phyloP scores from a whole-genome alignment of 2,329 filamentous ascomycete genomes.

The Diaporthe longicolla region DNA sequence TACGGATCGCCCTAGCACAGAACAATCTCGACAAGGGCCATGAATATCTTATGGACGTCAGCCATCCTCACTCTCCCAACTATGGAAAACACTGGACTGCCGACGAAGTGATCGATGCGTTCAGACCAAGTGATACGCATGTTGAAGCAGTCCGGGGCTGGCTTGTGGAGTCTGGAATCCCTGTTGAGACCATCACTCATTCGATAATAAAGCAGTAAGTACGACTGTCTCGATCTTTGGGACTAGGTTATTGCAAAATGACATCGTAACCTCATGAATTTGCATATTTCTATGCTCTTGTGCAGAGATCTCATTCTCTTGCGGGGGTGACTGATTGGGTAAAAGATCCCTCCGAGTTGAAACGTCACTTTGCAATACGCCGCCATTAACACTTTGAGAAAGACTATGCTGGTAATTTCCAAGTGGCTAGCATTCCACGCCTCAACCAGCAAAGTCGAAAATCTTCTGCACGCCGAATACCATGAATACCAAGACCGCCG shows the following conservation, averaged over 20 bases:
- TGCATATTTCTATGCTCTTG: too few relatives aligned
- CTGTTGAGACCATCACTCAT: constrained; percentile 31
- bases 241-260: background rate
- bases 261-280: background rate
- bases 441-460: constrained; percentile 45
- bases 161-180: constrained; percentile 41
- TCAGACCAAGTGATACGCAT: constrained; percentile 50
- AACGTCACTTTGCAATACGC: background rate
- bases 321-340: background rate
- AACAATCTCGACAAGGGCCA: constrained; percentile 47
- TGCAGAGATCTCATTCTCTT: background rate
- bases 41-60: constrained; percentile 48
- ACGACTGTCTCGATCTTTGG: background rate
- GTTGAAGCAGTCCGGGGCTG: constrained; percentile 48
- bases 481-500: constrained; percentile 47
- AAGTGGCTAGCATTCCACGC: constrained; percentile 49
- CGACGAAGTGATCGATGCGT: constrained; percentile 54
- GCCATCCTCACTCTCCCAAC: constrained; percentile 49
- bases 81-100: constrained; percentile 56
- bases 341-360: background rate
- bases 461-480: constrained; percentile 47
- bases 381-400: background rate
- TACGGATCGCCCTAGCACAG: constrained; percentile 49
- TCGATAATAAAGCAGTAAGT: constrained; percentile 42
- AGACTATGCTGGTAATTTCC: background rate